phyloP scores from a whole-genome alignment of 2,329 filamentous ascomycete genomes.

The Xylogone sp. region DNA sequence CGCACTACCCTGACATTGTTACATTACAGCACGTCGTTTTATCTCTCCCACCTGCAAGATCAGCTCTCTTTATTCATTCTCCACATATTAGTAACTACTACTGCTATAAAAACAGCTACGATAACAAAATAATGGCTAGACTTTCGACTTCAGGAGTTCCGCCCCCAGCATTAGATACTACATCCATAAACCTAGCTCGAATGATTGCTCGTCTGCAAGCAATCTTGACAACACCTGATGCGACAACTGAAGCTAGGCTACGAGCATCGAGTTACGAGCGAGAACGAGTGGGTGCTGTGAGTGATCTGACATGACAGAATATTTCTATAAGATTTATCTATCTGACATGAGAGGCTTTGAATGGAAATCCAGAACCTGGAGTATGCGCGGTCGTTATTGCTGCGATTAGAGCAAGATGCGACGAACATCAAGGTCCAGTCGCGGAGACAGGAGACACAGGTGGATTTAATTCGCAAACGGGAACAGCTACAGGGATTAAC shows the following conservation, averaged over 20 bases:
- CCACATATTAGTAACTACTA: background rate
- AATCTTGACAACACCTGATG: constrained; percentile 58
- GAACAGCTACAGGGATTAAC: constrained; percentile 62
- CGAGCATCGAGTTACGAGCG: constrained; percentile 64
- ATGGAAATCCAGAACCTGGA: constrained; percentile 57
- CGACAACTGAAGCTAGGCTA: constrained; percentile 54
- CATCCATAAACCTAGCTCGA: constrained; percentile 49
- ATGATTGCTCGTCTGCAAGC: constrained; percentile 64
- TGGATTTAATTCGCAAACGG: constrained; percentile 60
- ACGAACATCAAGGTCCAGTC: constrained; percentile 53
- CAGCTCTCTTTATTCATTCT: background rate
- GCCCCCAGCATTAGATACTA: constrained; percentile 11
- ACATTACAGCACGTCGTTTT: too few species aligned
- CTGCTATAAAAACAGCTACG: background rate
- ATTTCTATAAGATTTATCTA: background rate
- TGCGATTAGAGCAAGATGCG: constrained; percentile 67
- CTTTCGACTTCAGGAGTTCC: constrained; percentile 14
- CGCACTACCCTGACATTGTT: background rate
- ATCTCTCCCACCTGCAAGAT: background rate
- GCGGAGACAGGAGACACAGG: constrained; percentile 57
- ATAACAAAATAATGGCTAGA: constrained; percentile 18
- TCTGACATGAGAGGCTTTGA: background rate
- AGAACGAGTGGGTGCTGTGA: constrained; percentile 50
- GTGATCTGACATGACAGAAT: background rate
- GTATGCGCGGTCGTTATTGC: constrained; percentile 64